A percentile compares a stretch with the other conserved stretches of the same genome.
phyloP scores from a whole-genome alignment of 768 basidiomycete species.

The Phylloporus rhodoxanthus region DNA sequence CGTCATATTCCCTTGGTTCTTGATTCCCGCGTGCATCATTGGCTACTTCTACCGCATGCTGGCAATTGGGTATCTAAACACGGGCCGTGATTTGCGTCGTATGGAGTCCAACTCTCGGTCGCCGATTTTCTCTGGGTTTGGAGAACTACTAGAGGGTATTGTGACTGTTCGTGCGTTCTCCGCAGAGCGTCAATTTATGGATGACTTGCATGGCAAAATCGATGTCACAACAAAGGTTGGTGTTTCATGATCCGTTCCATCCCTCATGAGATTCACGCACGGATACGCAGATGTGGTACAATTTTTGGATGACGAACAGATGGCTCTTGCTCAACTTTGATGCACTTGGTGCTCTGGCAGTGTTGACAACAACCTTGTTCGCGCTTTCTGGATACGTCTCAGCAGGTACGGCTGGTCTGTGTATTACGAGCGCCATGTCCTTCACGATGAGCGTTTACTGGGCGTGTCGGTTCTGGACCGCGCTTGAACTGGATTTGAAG shows the following conservation, averaged over 20 bases:
- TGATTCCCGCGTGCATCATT: conserved; percentile 69
- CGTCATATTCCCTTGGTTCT: conserved; percentile 74
- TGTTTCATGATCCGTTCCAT: not conserved
- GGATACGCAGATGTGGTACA: conserved; percentile 62
- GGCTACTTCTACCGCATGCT: conserved; percentile 67
- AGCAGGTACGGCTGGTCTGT: conserved; percentile 62
- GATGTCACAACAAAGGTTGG: conserved; percentile 71
- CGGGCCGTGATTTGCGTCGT: conserved; percentile 77
- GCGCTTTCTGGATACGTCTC: conserved; percentile 56
- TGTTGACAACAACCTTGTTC: conserved; percentile 72
- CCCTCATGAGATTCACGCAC: not conserved
- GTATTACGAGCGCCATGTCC: conserved; percentile 69
- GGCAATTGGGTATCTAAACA: conserved; percentile 68
- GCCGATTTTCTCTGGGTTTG: conserved; percentile 79
- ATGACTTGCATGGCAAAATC: conserved; percentile 65
- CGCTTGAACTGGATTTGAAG: conserved; percentile 72
- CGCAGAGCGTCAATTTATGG: conserved; percentile 71
- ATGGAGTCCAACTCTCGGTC: conserved; percentile 89
- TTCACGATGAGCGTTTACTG: conserved; percentile 51
- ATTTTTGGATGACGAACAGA: conserved; percentile 85
- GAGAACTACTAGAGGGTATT: conserved; percentile 79
- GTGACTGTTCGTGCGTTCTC: conserved; percentile 93
- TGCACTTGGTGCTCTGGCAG: conserved; percentile 62
- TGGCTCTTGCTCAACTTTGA: conserved; percentile 87
- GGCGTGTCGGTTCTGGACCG: conserved; percentile 46